These are phyloP conservation scores for Nakaseomyces kungkrabaensis DNA, from an alignment of 1,139 yeast genomes.

Conservation along the genomic window DNA sequence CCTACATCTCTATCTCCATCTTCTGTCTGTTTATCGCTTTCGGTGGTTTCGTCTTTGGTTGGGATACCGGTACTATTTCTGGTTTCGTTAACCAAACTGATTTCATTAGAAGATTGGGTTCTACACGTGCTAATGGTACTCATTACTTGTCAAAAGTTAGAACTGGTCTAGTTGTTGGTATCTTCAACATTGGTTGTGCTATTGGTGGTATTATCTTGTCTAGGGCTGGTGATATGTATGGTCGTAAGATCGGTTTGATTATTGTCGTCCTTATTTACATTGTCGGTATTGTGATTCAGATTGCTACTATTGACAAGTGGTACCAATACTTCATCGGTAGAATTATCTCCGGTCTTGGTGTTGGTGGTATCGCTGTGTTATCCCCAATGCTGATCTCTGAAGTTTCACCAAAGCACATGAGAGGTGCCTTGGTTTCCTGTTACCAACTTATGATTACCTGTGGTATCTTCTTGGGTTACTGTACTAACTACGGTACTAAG, in stretches of 20 bases:
- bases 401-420: slow-evolving; percentile 55
- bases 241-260: slow-evolving; percentile 54
- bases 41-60: slow-evolving; percentile 61
- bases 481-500: slow-evolving; percentile 51
- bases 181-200: slow-evolving; percentile 6
- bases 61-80: slow-evolving; percentile 67
- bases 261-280: slow-evolving; percentile 48
- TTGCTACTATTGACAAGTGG: slow-evolving; percentile 44
- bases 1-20: slow-evolving; percentile 31
- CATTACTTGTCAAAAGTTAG: slow-evolving; percentile 34
- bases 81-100: slow-evolving; percentile 64
- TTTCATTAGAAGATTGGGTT: slow-evolving; percentile 44
- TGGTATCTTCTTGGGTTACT: slow-evolving; percentile 55
- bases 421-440: slow-evolving; percentile 57
- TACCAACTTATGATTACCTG: slow-evolving; percentile 58
- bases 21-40: slow-evolving; percentile 43
- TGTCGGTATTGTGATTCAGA: slow-evolving; percentile 55
- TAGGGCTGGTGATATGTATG: slow-evolving; percentile 48
- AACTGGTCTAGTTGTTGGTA: slow-evolving; percentile 4
- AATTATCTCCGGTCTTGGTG: slow-evolving; percentile 55
- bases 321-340: slow-evolving; percentile 52
- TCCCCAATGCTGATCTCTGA: slow-evolving; percentile 59
- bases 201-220: slow-evolving; percentile 7
- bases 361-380: slow-evolving; percentile 53
- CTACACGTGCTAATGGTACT: slow-evolving; percentile 29